Base-by-base conservation (phyloP, 257 asterid genomes). In the Salvia rosmarinus region DNA sequence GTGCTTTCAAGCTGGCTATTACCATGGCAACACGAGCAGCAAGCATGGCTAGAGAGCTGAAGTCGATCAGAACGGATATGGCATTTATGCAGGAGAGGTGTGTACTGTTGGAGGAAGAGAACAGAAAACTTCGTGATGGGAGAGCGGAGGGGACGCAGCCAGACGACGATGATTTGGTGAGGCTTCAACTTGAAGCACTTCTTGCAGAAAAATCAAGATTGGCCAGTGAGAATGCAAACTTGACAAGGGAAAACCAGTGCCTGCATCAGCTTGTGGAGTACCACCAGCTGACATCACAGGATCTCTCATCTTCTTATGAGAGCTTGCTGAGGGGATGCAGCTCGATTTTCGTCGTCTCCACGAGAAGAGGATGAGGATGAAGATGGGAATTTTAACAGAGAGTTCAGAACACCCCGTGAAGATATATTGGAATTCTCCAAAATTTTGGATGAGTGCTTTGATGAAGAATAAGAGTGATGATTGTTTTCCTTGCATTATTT, bases 111-210 rank as follows among this genome's bases (percentile, higher is more conserved):
- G 97, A 91, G 80, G 99, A 89, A 73, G 99, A 95, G 78, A 95
- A 95, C 75, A 81, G 73, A 57, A 88, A 84, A 76, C 96, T 95
- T 64, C 90, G 96, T 0, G 85, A 81, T 44, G 95, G 96, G 64
- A 63, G 78, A 67, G 78, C 54, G 40, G 70, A 84, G 12, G 83
- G 73, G 19, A 71, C 80, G 34, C 79, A 55, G 63, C 91, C 88
- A 16, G 96, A 91, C n/a, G 99, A 95, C 67, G 99, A 95, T 65
- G 99, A 95, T 80, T 78, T 95, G 88, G 98, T 91, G 80, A 89
- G 99, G 90, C 96, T 94, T 66, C 99, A 94, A 74, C 23, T 94
- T 81, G 99, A 94, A 80, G 88, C 93, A 28, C 96, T 94, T 59
- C 86, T 94, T 9, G 91, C 98, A 13, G 99, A 94, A 57, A 94